Conservation (phyloP, 75 land plant species). For the Cupressus sempervirens region DNA sequence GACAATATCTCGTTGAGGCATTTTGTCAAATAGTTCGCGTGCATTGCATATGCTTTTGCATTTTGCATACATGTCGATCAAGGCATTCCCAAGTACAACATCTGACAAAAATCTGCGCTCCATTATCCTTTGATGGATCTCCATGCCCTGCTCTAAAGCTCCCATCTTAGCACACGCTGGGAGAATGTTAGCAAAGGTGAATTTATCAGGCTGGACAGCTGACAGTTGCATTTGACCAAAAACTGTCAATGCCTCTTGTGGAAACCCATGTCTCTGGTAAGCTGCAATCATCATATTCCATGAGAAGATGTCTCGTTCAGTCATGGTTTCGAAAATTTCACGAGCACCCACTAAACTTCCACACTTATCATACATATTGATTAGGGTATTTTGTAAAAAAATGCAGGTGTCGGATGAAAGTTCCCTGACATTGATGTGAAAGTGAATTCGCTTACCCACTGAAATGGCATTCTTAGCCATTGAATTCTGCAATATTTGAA, state of each 20-base stretch:
- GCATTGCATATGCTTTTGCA: conserved; percentile 19
- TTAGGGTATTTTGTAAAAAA: conserved; percentile 18
- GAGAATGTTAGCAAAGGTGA: conserved; percentile 21
- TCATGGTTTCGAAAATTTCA: conserved; percentile 19
- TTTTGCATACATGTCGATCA: conserved; percentile 29
- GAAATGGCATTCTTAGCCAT: neutral
- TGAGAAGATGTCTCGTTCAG: conserved; percentile 19
- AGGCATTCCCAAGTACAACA: conserved; percentile 15
- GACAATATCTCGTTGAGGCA: neutral
- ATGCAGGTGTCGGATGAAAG: neutral
- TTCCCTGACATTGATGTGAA: neutral
- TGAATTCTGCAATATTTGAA: neutral
- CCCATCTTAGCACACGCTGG: conserved; percentile 21
- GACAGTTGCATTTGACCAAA: conserved; percentile 14
- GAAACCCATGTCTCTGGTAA: conserved; percentile 18
- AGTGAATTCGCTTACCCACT: neutral
- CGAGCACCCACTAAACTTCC: conserved; percentile 14
- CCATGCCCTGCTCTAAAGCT: conserved; percentile 23
- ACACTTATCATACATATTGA: conserved; percentile 33
- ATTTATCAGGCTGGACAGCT: conserved; percentile 17
- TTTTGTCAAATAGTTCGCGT: conserved; percentile 8
- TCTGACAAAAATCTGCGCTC: conserved; percentile 14
- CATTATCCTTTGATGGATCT: conserved; percentile 16
- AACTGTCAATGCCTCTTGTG: conserved; percentile 15
- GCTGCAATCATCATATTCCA: conserved; percentile 31